Evolutionary conservation across 2,329 filamentous ascomycete genomes (phyloP), one percentile per base, ranked within the genome.

Genomic region (Scedosporium dehoogii): DNA sequence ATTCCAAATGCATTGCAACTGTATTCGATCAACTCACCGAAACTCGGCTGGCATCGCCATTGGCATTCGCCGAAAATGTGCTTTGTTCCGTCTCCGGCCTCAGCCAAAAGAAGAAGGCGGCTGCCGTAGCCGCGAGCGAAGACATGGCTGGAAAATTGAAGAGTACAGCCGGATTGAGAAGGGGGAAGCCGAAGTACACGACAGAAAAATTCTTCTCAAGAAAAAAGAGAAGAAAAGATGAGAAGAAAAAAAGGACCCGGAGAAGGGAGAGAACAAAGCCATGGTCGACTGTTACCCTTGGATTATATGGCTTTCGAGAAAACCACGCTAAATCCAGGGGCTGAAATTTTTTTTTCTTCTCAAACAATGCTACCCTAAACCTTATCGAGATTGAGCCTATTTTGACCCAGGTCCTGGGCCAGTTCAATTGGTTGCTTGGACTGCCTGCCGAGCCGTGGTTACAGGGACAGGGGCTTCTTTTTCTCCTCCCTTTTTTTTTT

Each of bases 391-490:
- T 33, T 33, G 29, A 33, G 29, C 29, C 29, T 33, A 33, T 33
- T 33, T 33, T 33, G 29, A 33, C 29, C 29, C 29, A 33, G 29
- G 29, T 33, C 29, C 29, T 33, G 7, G 29, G 6, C 29, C 29
- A 7, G 29, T 33, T 33, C 29, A 33, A 33, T 33, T 33, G 29
- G 29, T 33, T 33, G 29, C 29, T 33, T 33, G 6, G 29, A 33
- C 29, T 33, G 29, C 6, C 29, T 33, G 29, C 29, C 29, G 29
- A 33, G 29, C 29, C 29, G 29, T 33, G 29, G 29, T 33, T 33
- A 33, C 29, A 33, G 29, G 29, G 29, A 33, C 29, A 33, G 29
- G 78, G 75, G 69, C 29, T 7, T 33, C 29, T 33, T 33, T 33
- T 33, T 33, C 9, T 9, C 6, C 9, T 33, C 9, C 9, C 7